A percentile compares a stretch with the other conserved stretches of the same genome.
Conservation (phyloP, 2,329 filamentous ascomycete genomes). For the Seiridium unicorne region DNA sequence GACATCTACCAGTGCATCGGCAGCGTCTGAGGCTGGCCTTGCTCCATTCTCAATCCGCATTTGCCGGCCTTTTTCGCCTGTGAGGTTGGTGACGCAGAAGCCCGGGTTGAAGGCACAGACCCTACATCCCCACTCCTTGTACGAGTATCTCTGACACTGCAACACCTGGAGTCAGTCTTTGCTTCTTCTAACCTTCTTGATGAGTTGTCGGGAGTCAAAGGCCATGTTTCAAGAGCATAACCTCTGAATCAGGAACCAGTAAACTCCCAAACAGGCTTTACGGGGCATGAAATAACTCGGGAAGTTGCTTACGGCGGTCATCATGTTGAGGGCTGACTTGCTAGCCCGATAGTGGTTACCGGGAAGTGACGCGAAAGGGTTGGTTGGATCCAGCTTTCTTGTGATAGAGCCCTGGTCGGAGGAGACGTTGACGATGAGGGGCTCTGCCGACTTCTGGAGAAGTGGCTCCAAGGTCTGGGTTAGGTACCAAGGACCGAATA, state of each 20-base stretch:
- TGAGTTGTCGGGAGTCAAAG: no score
- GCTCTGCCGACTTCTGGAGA: slow-evolving; percentile 21
- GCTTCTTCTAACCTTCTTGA: no score
- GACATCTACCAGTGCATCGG: slow-evolving; percentile 21
- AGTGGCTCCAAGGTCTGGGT: slow-evolving; percentile 28
- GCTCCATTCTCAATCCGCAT: slow-evolving; percentile 22
- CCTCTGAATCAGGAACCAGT: no score
- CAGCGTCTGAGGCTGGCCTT: slow-evolving; percentile 24
- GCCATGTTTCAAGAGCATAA: no score
- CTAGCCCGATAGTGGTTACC: slow-evolving; percentile 35
- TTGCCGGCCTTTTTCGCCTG: slow-evolving; percentile 23
- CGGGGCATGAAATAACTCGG: no score
- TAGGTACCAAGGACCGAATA: slow-evolving; percentile 26
- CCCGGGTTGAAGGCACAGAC: slow-evolving; percentile 33
- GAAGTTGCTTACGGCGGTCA: no score
- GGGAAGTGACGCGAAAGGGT: slow-evolving; percentile 21
- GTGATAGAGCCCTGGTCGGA: slow-evolving; percentile 33
- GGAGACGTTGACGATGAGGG: slow-evolving; percentile 37
- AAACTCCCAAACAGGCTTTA: no score
- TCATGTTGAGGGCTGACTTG: slow-evolving; percentile 42
- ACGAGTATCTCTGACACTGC: slow-evolving; percentile 24
- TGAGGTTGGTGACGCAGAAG: slow-evolving; percentile 29
- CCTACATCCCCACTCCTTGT: slow-evolving; percentile 25
- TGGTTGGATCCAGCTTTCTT: slow-evolving; percentile 24
- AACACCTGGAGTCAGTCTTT: slow-evolving; percentile 15